Evolutionary conservation across 306 rosid genomes (phyloP).

Genomic region (Hylodesmum podocarpum): DNA sequence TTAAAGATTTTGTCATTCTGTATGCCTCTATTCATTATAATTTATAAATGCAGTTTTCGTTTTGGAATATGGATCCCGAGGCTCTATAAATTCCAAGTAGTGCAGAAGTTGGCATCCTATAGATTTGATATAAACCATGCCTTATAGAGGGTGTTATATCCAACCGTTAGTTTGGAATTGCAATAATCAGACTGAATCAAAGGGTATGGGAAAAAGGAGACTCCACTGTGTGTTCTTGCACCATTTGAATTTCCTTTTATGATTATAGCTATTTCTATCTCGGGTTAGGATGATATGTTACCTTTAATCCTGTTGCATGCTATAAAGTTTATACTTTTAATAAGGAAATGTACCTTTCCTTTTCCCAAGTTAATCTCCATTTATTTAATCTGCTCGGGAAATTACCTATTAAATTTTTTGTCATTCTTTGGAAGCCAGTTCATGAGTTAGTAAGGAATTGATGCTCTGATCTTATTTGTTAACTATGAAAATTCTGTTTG

Average conservation of each 20-base stretch:
- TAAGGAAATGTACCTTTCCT: background rate
- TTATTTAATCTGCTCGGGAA: conserved; percentile 10
- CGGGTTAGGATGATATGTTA: background rate
- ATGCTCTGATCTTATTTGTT: conserved; percentile 1
- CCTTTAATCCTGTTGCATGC: conserved; percentile 17
- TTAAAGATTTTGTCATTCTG: conserved; percentile 2
- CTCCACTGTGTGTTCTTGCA: background rate
- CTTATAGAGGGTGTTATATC: background rate
- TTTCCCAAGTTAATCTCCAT: background rate
- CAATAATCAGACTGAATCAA: conserved; percentile 20
- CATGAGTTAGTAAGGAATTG: background rate
- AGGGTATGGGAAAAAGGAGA: background rate
- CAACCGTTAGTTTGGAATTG: background rate
- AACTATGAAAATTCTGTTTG: background rate
- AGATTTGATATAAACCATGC: conserved; percentile 16
- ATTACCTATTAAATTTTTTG: background rate
- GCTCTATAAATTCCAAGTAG: conserved; percentile 9
- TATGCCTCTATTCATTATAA: background rate
- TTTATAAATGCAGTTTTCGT: background rate
- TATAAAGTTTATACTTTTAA: conserved; percentile 2
- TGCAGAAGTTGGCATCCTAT: conserved; percentile 6
- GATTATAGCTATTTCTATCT: background rate
- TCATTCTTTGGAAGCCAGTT: conserved; percentile 9
- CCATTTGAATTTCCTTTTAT: background rate
- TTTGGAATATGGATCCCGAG: conserved; percentile 5